These are phyloP conservation scores for Calcarisporium arbuscula DNA, from an alignment of 2,329 filamentous ascomycete genomes.

Conservation along the genomic window DNA sequence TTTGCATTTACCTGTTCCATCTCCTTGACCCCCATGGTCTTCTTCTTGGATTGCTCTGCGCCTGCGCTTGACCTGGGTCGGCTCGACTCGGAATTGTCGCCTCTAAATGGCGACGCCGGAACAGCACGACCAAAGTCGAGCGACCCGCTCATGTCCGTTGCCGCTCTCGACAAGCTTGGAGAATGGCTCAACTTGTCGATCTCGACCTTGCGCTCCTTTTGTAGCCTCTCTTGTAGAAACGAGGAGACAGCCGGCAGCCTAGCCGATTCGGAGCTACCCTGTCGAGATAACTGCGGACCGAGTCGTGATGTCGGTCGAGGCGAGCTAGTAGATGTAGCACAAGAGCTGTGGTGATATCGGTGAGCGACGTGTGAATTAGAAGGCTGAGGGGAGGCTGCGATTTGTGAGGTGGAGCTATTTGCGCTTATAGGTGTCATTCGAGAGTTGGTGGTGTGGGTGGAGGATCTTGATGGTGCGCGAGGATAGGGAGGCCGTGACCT, in stretches of 20 bases:
- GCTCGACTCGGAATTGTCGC: conserved; percentile 24
- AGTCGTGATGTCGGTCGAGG: conserved; percentile 33
- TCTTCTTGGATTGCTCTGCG: conserved; percentile 37
- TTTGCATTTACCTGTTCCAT: conserved; percentile 57
- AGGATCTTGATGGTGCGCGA: conserved; percentile 41
- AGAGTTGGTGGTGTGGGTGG: conserved; percentile 35
- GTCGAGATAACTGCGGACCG: conserved; percentile 35
- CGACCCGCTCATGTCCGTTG: conserved; percentile 31
- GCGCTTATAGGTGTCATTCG: conserved; percentile 34
- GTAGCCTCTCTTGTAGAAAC: conserved; percentile 50
- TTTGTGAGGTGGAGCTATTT: conserved; percentile 35
- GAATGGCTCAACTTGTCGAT: conserved; percentile 32
- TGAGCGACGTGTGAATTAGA: conserved; percentile 29
- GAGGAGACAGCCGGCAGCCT: conserved; percentile 38
- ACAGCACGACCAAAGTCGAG: conserved; percentile 28
- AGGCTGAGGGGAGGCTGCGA: conserved; percentile 28
- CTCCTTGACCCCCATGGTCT: conserved; percentile 57
- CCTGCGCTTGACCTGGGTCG: conserved; percentile 38
- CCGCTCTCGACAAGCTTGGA: conserved; percentile 24
- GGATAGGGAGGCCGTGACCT: conserved; percentile 25
- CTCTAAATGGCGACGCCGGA: conserved; percentile 33
- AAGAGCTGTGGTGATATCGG: conserved; percentile 33
- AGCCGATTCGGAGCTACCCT: conserved; percentile 33
- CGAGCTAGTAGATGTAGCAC: conserved; percentile 24
- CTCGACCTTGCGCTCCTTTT: conserved; percentile 43